phyloP scores from a whole-genome alignment of 2,329 filamentous ascomycete genomes.

The Fusarium nurragi region DNA sequence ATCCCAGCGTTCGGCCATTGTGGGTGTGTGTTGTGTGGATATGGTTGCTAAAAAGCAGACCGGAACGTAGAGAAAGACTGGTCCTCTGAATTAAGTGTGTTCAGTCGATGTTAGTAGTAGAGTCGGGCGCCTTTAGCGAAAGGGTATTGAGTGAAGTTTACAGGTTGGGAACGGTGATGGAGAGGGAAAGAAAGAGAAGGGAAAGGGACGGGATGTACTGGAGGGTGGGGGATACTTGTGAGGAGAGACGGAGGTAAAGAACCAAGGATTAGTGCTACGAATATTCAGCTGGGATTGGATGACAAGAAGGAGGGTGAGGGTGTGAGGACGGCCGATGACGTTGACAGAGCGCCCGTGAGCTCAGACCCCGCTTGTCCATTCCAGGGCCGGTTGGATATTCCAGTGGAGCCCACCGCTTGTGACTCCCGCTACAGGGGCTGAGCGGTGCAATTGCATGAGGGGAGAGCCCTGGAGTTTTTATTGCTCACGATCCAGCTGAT shows the following conservation, averaged over 20 bases:
- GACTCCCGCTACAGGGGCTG: conserved; percentile 35
- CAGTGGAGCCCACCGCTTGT: conserved; percentile 31
- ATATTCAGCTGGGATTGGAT: conserved; percentile 30
- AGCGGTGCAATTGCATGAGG: conserved; percentile 15
- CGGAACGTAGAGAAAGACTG: conserved; percentile 21
- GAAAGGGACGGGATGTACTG: conserved; percentile 18
- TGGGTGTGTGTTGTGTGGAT: conserved; percentile 17
- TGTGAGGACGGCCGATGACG: conserved; percentile 40
- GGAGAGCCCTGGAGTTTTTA: conserved; percentile 7
- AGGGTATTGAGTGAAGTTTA: conserved; percentile 13
- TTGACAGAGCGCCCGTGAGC: conserved; percentile 34
- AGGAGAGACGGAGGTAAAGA: conserved; percentile 20
- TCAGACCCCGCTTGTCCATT: conserved; percentile 37
- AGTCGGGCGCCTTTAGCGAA: conserved; percentile 9
- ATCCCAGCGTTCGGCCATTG: conserved; percentile 60
- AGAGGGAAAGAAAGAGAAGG: conserved; percentile 17
- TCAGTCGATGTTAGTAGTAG: conserved; percentile 10
- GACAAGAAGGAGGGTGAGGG: conserved; percentile 35
- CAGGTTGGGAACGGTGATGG: conserved; percentile 1
- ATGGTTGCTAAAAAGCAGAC: conserved; percentile 15
- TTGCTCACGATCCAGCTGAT: conserved; percentile 37
- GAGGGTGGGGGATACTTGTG: conserved; percentile 40
- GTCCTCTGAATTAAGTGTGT: conserved; percentile 6
- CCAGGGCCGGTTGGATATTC: conserved; percentile 22
- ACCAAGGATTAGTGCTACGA: conserved; percentile 23